These are phyloP conservation scores for Penstemon davidsonii DNA, from an alignment of 257 asterid species.

Conservation along the genomic window DNA sequence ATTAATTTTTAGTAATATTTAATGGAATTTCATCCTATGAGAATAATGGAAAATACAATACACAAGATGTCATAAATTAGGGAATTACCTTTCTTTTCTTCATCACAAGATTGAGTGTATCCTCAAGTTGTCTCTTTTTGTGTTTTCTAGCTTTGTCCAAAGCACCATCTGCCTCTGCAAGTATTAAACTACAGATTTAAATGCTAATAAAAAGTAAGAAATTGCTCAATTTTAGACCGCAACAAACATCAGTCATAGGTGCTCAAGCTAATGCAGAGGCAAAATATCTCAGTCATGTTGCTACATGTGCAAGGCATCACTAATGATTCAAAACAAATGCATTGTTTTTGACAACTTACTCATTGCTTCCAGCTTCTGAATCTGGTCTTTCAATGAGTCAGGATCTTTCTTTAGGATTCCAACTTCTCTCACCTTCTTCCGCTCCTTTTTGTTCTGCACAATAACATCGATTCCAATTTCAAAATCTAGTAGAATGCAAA, in stretches of 20 bases:
- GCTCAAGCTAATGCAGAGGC: neutral
- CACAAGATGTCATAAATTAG: neutral
- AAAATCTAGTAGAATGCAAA: neutral
- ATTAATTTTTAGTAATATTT: neutral
- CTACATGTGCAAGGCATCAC: neutral
- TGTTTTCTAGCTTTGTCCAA: constrained; percentile 98
- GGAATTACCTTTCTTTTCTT: constrained; percentile 85
- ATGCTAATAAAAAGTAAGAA: neutral
- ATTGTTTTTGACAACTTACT: constrained; percentile 34
- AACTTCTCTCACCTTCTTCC: constrained; percentile 70
- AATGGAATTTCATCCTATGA: neutral
- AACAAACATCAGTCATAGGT: neutral
- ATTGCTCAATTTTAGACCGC: neutral
- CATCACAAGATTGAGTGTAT: constrained; percentile 83
- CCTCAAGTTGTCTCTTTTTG: constrained; percentile 98
- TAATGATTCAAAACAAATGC: neutral
- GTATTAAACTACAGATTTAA: constrained; percentile 17
- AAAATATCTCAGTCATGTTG: neutral
- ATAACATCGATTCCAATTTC: neutral
- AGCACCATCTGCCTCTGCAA: constrained; percentile 98
- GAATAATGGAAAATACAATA: neutral
- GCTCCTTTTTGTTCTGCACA: constrained; percentile 61
- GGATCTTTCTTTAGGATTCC: constrained; percentile 75
- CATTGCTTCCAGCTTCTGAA: constrained; percentile 55
- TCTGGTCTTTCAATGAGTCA: constrained; percentile 54